A percentile compares a stretch with the other conserved stretches of the same genome.
phyloP scores from a whole-genome alignment of 345 rosid genomes.

The Limnanthes douglasii region DNA sequence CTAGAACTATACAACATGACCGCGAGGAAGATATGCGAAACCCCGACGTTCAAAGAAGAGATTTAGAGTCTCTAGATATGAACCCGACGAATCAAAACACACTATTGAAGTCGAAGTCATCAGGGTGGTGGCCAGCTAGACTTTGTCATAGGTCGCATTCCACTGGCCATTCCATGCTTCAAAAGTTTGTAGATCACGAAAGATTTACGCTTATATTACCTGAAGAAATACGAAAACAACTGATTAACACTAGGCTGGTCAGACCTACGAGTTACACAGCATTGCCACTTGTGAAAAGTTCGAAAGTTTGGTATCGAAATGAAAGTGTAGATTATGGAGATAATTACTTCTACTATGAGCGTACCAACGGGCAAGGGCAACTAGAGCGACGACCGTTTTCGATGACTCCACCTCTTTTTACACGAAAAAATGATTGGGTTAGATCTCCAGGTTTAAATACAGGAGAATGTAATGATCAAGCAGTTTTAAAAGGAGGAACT shows the following conservation, averaged over 20 bases:
- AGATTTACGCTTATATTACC: slow-evolving; percentile 67
- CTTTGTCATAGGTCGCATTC: slow-evolving; percentile 40
- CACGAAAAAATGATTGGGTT: slow-evolving; percentile 16
- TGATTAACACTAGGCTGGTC: slow-evolving; percentile 18
- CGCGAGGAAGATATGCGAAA: slow-evolving; percentile 16
- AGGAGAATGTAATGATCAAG: slow-evolving; percentile 19
- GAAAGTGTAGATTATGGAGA: slow-evolving; percentile 21
- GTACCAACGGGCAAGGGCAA: slow-evolving; percentile 24
- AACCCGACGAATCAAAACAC: slow-evolving; percentile 17
- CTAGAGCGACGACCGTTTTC: slow-evolving; percentile 20
- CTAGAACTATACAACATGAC: background rate
- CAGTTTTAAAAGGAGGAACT: slow-evolving; percentile 14
- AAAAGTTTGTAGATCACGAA: slow-evolving; percentile 34
- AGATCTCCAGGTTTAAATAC: slow-evolving; percentile 10
- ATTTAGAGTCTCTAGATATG: slow-evolving; percentile 12
- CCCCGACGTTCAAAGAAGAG: slow-evolving; percentile 11
- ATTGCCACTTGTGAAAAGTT: slow-evolving; percentile 40
- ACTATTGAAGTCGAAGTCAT: slow-evolving; percentile 43
- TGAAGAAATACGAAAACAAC: slow-evolving; percentile 34
- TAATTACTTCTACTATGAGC: slow-evolving; percentile 24
- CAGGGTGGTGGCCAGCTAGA: slow-evolving; percentile 35
- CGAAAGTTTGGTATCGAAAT: slow-evolving; percentile 38
- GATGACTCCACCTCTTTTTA: slow-evolving; percentile 26
- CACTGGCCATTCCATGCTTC: slow-evolving; percentile 23
- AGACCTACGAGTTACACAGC: slow-evolving; percentile 33